Base-by-base conservation (phyloP, 805 yeast species). In the Zygotorulaspora chibaensis region DNA sequence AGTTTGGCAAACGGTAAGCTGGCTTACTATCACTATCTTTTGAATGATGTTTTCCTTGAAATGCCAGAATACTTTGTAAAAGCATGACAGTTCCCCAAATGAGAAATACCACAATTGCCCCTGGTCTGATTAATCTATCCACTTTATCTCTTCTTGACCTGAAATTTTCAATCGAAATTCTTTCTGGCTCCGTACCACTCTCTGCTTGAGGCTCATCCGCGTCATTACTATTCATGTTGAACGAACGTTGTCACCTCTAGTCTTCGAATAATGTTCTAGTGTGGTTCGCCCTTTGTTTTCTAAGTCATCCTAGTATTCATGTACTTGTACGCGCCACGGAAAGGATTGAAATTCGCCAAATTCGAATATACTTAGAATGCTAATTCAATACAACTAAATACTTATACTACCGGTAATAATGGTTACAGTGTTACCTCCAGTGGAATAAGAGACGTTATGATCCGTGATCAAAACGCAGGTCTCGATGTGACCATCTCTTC, bases 381-480 rank as follows among this genome's bases (percentile, higher is more conserved):
- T n/a, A n/a, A n/a, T 30, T 5, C 4, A 15, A 36, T 5, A 23
- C 12, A 20, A 9, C 15, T 42, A 53, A 2, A 54, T 7, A 9
- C 38, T 38, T 12, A 61, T 57, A 5, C 43, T 48, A 5, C 78
- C 77, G 17, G 63, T 56, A 2, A 74, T 46, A 20, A 66, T 57
- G 11, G 75, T 68, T 0, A 66, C 47, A 2, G 72, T 72, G 18
- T 63, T 44, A 2, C 79, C 79, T 16, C 73, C 75, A 20, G 74
- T 71, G 26, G 51, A 48, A 23, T 68, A 61, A 5, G 50, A 29
- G 9, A 41, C 44, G 2, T 50, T 56, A 7, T 28, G 28, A 12
- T 35, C 33, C 29, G 50, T 52, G 11, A 45, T 23, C 1, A 51
- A 48, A 7, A 70, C 54, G 0, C 30, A 31, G 2, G 70, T 68